Evolutionary conservation across 441 rosid genomes (phyloP).

Genomic region (Pelargonium citronellum): DNA sequence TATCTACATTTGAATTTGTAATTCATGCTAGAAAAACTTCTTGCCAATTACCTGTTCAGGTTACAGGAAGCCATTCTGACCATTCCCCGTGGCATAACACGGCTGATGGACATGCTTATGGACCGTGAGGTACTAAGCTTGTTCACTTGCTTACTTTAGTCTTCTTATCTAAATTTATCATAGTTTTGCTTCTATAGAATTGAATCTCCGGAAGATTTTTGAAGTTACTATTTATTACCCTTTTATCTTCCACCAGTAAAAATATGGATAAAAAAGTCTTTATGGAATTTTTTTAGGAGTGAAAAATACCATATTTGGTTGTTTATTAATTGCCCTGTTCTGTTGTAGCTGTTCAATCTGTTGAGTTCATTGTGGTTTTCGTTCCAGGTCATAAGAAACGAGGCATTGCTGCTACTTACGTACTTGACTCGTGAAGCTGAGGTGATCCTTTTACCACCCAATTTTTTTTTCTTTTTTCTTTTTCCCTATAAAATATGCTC

Average conservation of each 20-base stretch:
- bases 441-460: conserved; percentile 34
- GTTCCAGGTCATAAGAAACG: conserved; percentile 82
- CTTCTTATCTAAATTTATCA: background rate
- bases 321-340: conserved; percentile 2
- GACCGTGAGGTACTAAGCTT: conserved; percentile 78
- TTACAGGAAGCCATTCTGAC: conserved; percentile 98
- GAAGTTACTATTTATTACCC: background rate
- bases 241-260: background rate
- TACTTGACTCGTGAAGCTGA: conserved; percentile 98
- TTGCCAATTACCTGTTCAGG: conserved; percentile 58
- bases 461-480: conserved; percentile 14
- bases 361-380: conserved; percentile 22
- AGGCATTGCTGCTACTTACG: conserved; percentile 89
- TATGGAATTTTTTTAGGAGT: background rate
- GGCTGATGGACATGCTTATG: conserved; percentile 99
- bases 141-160: background rate
- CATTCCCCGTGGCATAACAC: conserved; percentile 94
- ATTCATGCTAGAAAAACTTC: conserved; percentile 27
- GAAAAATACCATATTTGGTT: background rate
- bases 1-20: conserved; percentile 15
- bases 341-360: conserved; percentile 8
- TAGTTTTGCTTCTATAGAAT: conserved; percentile 3
- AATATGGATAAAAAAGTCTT: background rate
- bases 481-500: background rate
- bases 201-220: background rate